Evolutionary conservation across 2,329 filamentous ascomycete genomes (phyloP).

Genomic region (Pseudocercospora crystallina): DNA sequence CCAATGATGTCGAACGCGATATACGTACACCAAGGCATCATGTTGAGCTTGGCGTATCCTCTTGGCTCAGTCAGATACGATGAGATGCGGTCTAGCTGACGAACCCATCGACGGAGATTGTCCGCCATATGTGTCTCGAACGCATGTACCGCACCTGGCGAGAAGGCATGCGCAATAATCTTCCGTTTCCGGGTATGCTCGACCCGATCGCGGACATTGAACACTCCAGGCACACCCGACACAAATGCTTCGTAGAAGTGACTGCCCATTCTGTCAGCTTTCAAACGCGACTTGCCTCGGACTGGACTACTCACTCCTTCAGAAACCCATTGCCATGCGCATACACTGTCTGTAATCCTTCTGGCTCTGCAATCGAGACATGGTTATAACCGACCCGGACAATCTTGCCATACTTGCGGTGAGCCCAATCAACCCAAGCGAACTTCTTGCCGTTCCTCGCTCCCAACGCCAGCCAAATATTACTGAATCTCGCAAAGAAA

Average conservation of each 20-base stretch:
- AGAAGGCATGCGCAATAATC: conserved; percentile 38
- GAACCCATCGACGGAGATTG: conserved; percentile 25
- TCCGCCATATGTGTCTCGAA: conserved; percentile 37
- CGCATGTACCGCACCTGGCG: conserved; percentile 32
- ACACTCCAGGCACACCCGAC: conserved; percentile 36
- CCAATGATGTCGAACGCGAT: conserved; percentile 29
- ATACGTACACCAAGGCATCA: conserved; percentile 30
- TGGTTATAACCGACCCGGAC: conserved; percentile 23
- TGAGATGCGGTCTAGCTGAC: conserved; percentile 23
- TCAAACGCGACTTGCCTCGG: too few relatives aligned
- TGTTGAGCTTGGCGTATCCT: conserved; percentile 22
- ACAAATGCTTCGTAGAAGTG: conserved; percentile 38
- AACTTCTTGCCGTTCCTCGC: conserved; percentile 25
- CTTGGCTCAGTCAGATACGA: conserved; percentile 5
- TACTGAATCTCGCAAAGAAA: conserved; percentile 24
- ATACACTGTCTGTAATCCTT: conserved; percentile 25
- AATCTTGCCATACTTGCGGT: conserved; percentile 21
- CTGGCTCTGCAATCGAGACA: conserved; percentile 27
- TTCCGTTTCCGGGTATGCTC: conserved; percentile 39
- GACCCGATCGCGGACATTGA: conserved; percentile 35
- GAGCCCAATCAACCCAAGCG: conserved; percentile 23
- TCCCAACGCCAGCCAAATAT: conserved; percentile 24
- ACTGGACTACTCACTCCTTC: conserved; percentile 27
- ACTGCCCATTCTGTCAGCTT: conserved; percentile 8
- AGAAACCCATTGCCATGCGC: conserved; percentile 38